phyloP scores from a whole-genome alignment of 2,329 filamentous ascomycete species.

The Emmonsiellopsis sp. region DNA sequence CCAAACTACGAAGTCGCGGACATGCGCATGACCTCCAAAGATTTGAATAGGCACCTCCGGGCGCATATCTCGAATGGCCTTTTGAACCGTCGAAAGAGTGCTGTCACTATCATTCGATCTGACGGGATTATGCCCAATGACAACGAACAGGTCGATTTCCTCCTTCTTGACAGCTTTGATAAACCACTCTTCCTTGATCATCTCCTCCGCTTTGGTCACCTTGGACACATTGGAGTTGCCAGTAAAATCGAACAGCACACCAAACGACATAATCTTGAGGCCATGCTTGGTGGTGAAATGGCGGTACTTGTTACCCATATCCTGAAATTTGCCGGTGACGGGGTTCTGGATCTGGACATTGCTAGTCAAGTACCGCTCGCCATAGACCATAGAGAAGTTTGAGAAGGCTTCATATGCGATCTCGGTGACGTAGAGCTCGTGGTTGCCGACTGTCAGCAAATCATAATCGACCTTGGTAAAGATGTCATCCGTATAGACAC shows the following conservation, averaged over 20 bases:
- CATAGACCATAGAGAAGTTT: conserved; percentile 50
- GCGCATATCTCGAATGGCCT: conserved; percentile 49
- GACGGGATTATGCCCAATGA: conserved; percentile 57
- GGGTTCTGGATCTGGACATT: conserved; percentile 44
- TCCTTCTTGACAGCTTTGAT: conserved; percentile 46
- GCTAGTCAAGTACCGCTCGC: conserved; percentile 45
- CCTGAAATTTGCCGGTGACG: conserved; percentile 34
- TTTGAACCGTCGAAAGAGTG: conserved; percentile 43
- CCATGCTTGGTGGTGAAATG: conserved; percentile 44
- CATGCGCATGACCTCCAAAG: conserved; percentile 57
- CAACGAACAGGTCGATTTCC: conserved; percentile 54
- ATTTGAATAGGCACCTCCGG: conserved; percentile 54
- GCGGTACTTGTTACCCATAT: conserved; percentile 39
- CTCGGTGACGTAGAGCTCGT: conserved; percentile 56
- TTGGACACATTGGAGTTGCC: conserved; percentile 55
- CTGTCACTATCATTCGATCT: conserved; percentile 35
- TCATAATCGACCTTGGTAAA: conserved; percentile 48
- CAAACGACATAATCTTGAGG: conserved; percentile 45
- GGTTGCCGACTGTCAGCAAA: conserved; percentile 50
- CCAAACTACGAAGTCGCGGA: conserved; percentile 56
- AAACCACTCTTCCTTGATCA: conserved; percentile 53
- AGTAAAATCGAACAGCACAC: conserved; percentile 41
- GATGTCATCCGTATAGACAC: conserved; percentile 44
- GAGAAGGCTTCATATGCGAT: conserved; percentile 54
- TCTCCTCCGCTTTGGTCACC: conserved; percentile 46